Evolutionary conservation across 306 rosid genomes (phyloP).

Genomic region (Potentilla sterilis): DNA sequence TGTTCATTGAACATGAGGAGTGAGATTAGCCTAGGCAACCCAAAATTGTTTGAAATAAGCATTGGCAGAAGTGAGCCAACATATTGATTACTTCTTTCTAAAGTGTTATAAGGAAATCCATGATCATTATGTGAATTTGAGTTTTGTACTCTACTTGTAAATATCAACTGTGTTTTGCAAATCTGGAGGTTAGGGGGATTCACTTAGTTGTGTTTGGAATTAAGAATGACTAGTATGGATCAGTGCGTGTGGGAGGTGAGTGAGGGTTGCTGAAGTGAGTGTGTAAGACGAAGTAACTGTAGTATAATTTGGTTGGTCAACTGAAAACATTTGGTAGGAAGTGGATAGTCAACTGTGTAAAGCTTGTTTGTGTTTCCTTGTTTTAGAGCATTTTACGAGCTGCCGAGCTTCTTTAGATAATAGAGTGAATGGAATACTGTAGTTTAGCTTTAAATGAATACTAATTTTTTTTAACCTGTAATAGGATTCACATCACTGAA

Average conservation of each 20-base stretch:
- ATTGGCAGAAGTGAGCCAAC: too few species aligned
- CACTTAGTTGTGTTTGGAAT: neutral
- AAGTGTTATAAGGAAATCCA: neutral
- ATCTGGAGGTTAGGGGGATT: neutral
- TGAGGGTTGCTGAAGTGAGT: neutral
- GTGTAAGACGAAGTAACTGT: neutral
- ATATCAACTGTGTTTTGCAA: neutral
- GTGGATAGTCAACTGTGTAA: neutral
- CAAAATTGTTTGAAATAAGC: constrained; percentile 18
- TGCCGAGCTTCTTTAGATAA: neutral
- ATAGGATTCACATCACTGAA: neutral
- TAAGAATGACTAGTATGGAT: neutral
- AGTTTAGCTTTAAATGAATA: neutral
- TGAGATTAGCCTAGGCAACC: neutral
- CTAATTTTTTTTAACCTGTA: neutral
- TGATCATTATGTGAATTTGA: neutral
- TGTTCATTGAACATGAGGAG: neutral
- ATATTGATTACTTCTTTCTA: neutral
- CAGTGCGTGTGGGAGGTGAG: neutral
- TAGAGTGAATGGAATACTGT: neutral
- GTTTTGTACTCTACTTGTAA: neutral
- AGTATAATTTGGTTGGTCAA: neutral
- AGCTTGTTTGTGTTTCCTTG: neutral
- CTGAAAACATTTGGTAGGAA: neutral
- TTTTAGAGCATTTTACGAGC: neutral